Base-by-base conservation (phyloP, 148 eudicot species). In the Silene conica region DNA sequence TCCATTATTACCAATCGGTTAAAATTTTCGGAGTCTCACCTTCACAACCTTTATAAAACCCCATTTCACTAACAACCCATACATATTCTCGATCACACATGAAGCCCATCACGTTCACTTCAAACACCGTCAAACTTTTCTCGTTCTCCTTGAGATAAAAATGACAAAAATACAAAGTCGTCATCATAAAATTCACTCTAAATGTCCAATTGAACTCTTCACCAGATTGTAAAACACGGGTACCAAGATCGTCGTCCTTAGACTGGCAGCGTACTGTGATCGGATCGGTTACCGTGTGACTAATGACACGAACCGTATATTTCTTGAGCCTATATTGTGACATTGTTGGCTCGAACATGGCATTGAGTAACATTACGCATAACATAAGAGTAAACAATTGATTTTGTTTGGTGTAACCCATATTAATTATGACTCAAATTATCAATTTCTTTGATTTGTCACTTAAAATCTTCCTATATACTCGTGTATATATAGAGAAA, bases 121-220 rank as follows among this genome's bases (percentile, higher is more conserved):
- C 19, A 31, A 75, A 75, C 23, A 75, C 72, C 57, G 41, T 31
- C 58, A 67, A 68, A 6, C 57, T 68, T 9, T 11, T 58, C 3
- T 59, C 63, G 10, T 10, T 25, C 1, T 76, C 19, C 13, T 67
- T 67, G 41, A 71, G 25, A 68, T 68, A 58, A 38, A 76, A 76
- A 11, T 59, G 73, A 58, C 78, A 76, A 59, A 57, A 69, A 59
- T 57, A 69, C 3, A 69, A 13, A n/a, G 78, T 76, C 2, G 23
- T 20, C 14, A 23, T 48, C 57, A 18, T 8, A 2, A 76, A 16
- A 76, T 68, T 58, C 19, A 59, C 59, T 22, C 71, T 25, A 31
- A 76, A 76, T 1, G n/a, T 2, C 73, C 78, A 76, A n/a, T 16
- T 12, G 8, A 41, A 68, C 16, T 45, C 55, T 59, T 76, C 57